Evolutionary conservation across 306 rosid genomes (phyloP).

Genomic region (Macrotyloma uniflorum): DNA sequence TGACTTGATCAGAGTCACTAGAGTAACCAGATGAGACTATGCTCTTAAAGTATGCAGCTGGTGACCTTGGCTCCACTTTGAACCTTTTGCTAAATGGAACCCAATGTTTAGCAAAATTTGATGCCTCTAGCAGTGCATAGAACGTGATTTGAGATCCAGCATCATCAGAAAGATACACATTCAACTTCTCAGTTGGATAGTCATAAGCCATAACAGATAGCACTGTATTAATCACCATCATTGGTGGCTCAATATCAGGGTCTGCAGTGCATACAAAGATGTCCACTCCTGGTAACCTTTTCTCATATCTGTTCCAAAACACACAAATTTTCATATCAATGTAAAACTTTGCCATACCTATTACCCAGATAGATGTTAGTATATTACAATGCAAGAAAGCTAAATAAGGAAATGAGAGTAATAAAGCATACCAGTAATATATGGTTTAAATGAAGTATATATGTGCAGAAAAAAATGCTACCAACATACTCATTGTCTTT

Average conservation of each 20-base stretch:
- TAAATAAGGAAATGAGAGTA: too few species aligned
- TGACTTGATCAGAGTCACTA: neutral
- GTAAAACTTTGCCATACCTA: neutral
- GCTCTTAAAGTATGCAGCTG: slow-evolving; percentile 61
- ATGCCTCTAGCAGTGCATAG: slow-evolving; percentile 68
- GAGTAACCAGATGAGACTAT: neutral
- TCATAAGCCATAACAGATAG: slow-evolving; percentile 80
- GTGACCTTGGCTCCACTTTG: slow-evolving; percentile 73
- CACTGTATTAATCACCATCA: slow-evolving; percentile 79
- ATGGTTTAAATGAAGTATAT: too few species aligned
- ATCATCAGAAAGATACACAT: slow-evolving; percentile 84
- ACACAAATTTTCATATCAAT: neutral
- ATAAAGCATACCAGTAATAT: too few species aligned
- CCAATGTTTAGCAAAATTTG: slow-evolving; percentile 82
- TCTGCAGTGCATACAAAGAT: slow-evolving; percentile 91
- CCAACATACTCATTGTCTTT: too few species aligned
- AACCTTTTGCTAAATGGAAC: slow-evolving; percentile 70
- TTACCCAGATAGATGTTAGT: neutral
- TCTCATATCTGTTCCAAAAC: slow-evolving; percentile 50
- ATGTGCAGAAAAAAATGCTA: too few species aligned
- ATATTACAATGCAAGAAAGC: too few species aligned
- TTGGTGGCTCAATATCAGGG: slow-evolving; percentile 69
- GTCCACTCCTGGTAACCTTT: slow-evolving; percentile 65
- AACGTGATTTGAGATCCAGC: slow-evolving; percentile 70
- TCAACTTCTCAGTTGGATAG: slow-evolving; percentile 70